A percentile compares a stretch with the other conserved stretches of the same genome.
These are phyloP conservation scores for Anisogramma anomala DNA, from an alignment of 2,329 filamentous ascomycete species.

Conservation along the genomic window DNA sequence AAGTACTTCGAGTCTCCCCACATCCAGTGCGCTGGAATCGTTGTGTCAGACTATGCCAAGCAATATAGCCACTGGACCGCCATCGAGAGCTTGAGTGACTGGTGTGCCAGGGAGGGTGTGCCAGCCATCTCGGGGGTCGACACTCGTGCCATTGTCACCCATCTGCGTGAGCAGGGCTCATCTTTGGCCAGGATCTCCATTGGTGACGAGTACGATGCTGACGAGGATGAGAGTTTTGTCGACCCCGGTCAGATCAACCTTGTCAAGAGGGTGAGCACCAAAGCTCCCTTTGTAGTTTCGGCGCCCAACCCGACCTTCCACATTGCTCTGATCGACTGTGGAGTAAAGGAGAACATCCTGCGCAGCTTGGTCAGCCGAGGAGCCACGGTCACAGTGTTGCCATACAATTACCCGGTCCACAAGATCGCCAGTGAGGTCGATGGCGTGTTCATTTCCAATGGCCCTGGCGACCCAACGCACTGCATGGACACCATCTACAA, in stretches of 20 bases:
- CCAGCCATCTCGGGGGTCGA: slow-evolving; percentile 95
- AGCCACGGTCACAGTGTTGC: slow-evolving; percentile 86
- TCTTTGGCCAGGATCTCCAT: slow-evolving; percentile 89
- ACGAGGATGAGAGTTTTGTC: slow-evolving; percentile 91
- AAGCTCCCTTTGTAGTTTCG: slow-evolving; percentile 91
- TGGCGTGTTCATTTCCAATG: slow-evolving; percentile 98
- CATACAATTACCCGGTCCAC: slow-evolving; percentile 94
- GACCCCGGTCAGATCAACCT: slow-evolving; percentile 96
- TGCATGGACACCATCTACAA: slow-evolving; percentile 92
- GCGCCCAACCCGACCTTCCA: slow-evolving; percentile 75
- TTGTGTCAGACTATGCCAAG: slow-evolving; percentile 86
- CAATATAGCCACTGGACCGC: slow-evolving; percentile 99
- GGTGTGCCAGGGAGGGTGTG: slow-evolving; percentile 93
- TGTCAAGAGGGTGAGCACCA: slow-evolving; percentile 92
- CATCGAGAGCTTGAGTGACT: slow-evolving; percentile 82
- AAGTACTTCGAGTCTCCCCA: slow-evolving; percentile 98
- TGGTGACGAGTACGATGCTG: slow-evolving; percentile 95
- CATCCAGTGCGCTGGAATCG: slow-evolving; percentile 90
- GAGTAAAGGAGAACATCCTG: slow-evolving; percentile 99
- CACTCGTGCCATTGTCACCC: slow-evolving; percentile 90
- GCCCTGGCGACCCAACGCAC: slow-evolving; percentile 94
- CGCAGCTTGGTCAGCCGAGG: slow-evolving; percentile 86
- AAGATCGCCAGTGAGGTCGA: slow-evolving; percentile 97
- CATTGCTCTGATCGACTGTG: slow-evolving; percentile 91
- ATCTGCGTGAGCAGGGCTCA: slow-evolving; percentile 90